These are phyloP conservation scores for Chaetomium strumarium DNA, from an alignment of 2,329 filamentous ascomycete genomes.

Conservation along the genomic window DNA sequence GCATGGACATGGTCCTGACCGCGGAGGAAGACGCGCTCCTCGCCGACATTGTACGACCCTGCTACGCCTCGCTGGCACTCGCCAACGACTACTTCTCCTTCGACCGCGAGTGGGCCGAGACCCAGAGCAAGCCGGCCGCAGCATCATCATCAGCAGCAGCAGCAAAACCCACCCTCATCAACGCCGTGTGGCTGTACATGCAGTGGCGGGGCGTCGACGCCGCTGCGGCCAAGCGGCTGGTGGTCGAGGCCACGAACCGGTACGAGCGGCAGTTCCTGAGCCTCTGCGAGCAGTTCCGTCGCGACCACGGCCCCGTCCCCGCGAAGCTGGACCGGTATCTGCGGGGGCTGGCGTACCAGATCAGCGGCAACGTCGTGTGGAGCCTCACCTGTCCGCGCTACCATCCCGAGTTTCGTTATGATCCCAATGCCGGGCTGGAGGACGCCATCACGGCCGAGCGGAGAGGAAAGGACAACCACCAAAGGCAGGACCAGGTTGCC, in stretches of 20 bases:
- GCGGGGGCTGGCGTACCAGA: constrained; percentile 1
- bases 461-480: not conserved
- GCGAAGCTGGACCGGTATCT: constrained; percentile 7
- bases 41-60: constrained; percentile 2
- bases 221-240: constrained; percentile 1
- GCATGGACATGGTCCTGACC: constrained; percentile 12
- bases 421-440: constrained; percentile 11
- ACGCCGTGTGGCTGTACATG: constrained; percentile 14
- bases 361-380: constrained; percentile 12
- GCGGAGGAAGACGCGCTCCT: constrained; percentile 6
- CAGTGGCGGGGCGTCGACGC: constrained; percentile 4
- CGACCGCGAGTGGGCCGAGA: constrained; percentile 10
- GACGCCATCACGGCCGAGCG: constrained; percentile 1
- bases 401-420: constrained; percentile 5
- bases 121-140: not conserved
- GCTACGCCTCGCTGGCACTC: constrained; percentile 6
- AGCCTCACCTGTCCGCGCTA: constrained; percentile 14
- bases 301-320: not conserved
- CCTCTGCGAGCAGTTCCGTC: not conserved
- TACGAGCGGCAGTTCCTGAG: constrained; percentile 8
- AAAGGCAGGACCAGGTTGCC: not conserved
- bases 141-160: too few relatives aligned
- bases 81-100: constrained; percentile 18
- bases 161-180: not conserved
- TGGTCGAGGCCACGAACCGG: constrained; percentile 7